phyloP scores from a whole-genome alignment of 2,329 filamentous ascomycete species.

The Microdochium paspali region DNA sequence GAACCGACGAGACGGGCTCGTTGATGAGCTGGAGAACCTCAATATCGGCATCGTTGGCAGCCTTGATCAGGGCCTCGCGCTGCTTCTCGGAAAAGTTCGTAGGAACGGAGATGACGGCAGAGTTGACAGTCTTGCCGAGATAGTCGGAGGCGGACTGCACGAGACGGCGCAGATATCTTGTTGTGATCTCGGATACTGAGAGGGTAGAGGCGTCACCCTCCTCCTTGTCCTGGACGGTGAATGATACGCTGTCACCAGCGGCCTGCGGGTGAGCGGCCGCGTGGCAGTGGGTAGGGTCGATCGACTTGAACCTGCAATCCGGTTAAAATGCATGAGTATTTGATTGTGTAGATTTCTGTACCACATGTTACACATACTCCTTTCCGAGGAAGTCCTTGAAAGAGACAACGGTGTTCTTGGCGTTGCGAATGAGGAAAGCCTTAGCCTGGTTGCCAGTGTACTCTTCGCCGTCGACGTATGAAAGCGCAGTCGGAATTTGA shows the following conservation, averaged over 20 bases:
- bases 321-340: slow-evolving; percentile 9
- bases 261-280: slow-evolving; percentile 85
- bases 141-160: slow-evolving; percentile 81
- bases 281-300: slow-evolving; percentile 93
- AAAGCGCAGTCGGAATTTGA: slow-evolving; percentile 90
- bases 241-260: slow-evolving; percentile 61
- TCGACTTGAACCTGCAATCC: slow-evolving; percentile 68
- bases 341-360: not conserved
- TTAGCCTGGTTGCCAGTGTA: slow-evolving; percentile 96
- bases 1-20: slow-evolving; percentile 79
- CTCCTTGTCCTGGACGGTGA: slow-evolving; percentile 71
- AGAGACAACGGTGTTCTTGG: slow-evolving; percentile 86
- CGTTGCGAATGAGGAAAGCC: slow-evolving; percentile 83
- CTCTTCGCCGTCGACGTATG: slow-evolving; percentile 92
- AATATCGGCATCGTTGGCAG: slow-evolving; percentile 71
- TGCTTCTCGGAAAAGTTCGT: slow-evolving; percentile 89
- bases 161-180: slow-evolving; percentile 75
- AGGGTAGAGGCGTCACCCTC: slow-evolving; percentile 59
- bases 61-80: slow-evolving; percentile 67
- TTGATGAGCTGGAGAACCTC: slow-evolving; percentile 89
- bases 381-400: slow-evolving; percentile 95
- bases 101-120: slow-evolving; percentile 88
- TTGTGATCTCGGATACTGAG: slow-evolving; percentile 70
- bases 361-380: slow-evolving; percentile 51
- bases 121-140: slow-evolving; percentile 84